A percentile compares a stretch with the other conserved stretches of the same genome.
Conservation (phyloP, 2,329 filamentous ascomycete species). For the Penicillium griseofulvum region DNA sequence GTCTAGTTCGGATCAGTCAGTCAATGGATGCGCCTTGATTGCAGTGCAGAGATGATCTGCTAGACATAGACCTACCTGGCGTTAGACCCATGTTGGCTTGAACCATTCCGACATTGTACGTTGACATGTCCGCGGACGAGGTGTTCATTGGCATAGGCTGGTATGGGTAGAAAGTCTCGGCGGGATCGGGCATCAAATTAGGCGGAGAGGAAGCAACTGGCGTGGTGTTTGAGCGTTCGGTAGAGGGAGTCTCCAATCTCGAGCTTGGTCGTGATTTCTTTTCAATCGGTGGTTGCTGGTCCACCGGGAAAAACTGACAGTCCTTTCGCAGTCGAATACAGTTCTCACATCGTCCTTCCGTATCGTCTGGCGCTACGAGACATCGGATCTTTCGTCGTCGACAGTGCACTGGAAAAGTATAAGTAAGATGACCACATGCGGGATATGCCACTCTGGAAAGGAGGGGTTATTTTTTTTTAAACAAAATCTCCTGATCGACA, state of each 20-base stretch:
- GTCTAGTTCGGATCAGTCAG: slow-evolving; percentile 22
- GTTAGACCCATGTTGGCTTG: slow-evolving; percentile 35
- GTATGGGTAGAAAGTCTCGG: slow-evolving; percentile 40
- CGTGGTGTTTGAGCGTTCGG: slow-evolving; percentile 50
- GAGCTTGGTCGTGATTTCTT: slow-evolving; percentile 47
- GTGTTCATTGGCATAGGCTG: slow-evolving; percentile 34
- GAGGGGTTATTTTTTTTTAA: neutral
- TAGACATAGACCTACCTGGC: slow-evolving; percentile 32
- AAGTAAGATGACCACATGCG: slow-evolving; percentile 12
- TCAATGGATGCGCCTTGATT: slow-evolving; percentile 6
- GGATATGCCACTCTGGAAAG: neutral
- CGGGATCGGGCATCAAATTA: slow-evolving; percentile 31
- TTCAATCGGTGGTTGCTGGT: slow-evolving; percentile 63
- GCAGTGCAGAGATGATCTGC: neutral
- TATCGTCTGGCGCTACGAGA: slow-evolving; percentile 69
- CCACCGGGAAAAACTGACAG: slow-evolving; percentile 87
- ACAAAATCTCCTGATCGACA: neutral
- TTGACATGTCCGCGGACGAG: slow-evolving; percentile 32
- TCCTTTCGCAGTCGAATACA: slow-evolving; percentile 94
- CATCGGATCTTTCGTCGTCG: slow-evolving; percentile 92
- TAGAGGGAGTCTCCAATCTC: slow-evolving; percentile 45
- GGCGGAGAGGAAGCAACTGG: slow-evolving; percentile 44
- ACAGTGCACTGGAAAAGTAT: slow-evolving; percentile 70
- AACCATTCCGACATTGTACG: slow-evolving; percentile 33
- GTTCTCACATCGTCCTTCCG: slow-evolving; percentile 77